Percentiles rank a stretch among this genome's conserved stretches.
These are phyloP conservation scores for Yarrowia bubula DNA, from an alignment of 805 yeast species.

Conservation along the genomic window DNA sequence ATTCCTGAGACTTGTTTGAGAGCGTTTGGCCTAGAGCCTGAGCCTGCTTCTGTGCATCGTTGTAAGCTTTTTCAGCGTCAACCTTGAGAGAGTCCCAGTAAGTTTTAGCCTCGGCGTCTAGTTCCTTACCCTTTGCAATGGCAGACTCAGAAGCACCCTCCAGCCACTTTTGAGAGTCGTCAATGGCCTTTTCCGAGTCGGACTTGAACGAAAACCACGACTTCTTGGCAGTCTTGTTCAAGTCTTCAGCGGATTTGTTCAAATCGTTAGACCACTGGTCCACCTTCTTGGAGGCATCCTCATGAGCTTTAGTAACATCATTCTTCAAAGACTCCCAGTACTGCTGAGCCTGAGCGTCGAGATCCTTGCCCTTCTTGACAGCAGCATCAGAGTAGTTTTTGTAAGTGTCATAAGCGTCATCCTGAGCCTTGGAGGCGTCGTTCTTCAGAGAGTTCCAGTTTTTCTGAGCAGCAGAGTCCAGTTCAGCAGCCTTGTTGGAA, in stretches of 20 bases:
- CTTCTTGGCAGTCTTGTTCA: constrained; percentile 27
- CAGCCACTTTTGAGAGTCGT: constrained; percentile 26
- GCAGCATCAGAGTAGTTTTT: constrained; percentile 19
- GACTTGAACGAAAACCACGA: constrained; percentile 18
- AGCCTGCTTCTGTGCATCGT: constrained; percentile 6
- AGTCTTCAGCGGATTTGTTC: constrained; percentile 13
- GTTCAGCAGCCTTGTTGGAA: background rate
- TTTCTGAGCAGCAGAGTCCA: background rate
- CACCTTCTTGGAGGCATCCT: constrained; percentile 2
- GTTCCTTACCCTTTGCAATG: constrained; percentile 13
- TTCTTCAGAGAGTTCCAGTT: constrained; percentile 3
- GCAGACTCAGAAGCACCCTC: background rate
- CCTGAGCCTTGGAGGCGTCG: constrained; percentile 1
- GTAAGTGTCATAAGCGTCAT: constrained; percentile 11
- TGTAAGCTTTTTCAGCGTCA: background rate
- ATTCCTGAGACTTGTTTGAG: constrained; percentile 17
- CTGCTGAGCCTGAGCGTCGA: constrained; percentile 14
- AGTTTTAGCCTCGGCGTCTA: constrained; percentile 18
- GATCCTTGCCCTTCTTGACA: constrained; percentile 26
- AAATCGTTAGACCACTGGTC: constrained; percentile 12
- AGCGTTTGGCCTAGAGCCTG: constrained; percentile 1
- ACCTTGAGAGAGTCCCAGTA: constrained; percentile 22
- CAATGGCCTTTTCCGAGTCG: constrained; percentile 28
- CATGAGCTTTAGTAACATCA: constrained; percentile 10
- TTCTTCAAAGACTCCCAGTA: constrained; percentile 27